These are phyloP conservation scores for Microsporum ferrugineum DNA, from an alignment of 2,329 filamentous ascomycete genomes.

Conservation along the genomic window DNA sequence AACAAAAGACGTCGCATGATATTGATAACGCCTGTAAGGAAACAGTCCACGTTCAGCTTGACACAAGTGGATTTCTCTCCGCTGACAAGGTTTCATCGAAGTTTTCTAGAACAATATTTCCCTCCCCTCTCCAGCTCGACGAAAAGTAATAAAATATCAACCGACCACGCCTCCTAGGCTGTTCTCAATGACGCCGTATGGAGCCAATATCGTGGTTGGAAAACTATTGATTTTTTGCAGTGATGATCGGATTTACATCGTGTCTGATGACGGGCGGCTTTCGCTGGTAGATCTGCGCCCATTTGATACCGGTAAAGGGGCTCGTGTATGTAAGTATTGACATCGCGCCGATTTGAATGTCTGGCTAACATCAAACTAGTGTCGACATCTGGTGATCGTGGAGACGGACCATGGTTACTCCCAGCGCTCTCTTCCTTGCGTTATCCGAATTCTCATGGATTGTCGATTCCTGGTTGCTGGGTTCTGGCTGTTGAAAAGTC, in stretches of 20 bases:
- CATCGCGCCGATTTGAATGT: not conserved
- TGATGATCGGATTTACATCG: not conserved
- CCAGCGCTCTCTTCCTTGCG: not conserved
- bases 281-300: not conserved
- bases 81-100: conserved; percentile 1
- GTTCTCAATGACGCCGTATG: not conserved
- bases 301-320: not conserved
- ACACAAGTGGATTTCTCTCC: not conserved
- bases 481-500: not conserved
- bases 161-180: not conserved
- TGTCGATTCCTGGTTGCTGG: not conserved
- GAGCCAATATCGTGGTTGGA: not conserved
- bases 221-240: conserved; percentile 1
- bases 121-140: not conserved
- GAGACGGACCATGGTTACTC: not conserved
- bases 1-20: not conserved
- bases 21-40: not conserved
- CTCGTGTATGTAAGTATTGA: not conserved
- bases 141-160: not conserved
- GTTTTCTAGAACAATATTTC: not conserved
- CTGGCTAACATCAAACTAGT: not conserved
- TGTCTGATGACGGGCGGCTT: not conserved
- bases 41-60: not conserved
- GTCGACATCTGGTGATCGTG: not conserved
- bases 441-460: not conserved